Percentiles rank a stretch among this genome's conserved stretches.
These are phyloP conservation scores for Pulveroboletus sp. DNA, from an alignment of 768 basidiomycete genomes.

Conservation along the genomic window DNA sequence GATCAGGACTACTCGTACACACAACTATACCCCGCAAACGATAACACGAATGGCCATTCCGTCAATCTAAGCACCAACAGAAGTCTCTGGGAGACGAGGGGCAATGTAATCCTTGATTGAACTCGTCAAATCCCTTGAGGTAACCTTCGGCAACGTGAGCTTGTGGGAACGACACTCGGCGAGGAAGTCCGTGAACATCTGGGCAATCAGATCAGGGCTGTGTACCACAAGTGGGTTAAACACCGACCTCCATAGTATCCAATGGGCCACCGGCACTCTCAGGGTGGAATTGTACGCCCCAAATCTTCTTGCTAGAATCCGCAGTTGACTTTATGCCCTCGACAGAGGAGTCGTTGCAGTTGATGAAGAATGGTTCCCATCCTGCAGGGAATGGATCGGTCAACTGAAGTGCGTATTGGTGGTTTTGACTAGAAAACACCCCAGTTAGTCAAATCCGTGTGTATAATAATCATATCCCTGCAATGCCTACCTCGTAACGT, in stretches of 20 bases:
- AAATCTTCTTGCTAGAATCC: constrained; percentile 85
- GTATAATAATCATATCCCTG: not conserved
- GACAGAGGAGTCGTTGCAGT: constrained; percentile 98
- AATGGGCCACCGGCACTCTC: constrained; percentile 98
- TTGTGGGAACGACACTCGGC: constrained; percentile 67
- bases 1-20: constrained; percentile 13
- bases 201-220: constrained; percentile 1
- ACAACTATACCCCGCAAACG: not conserved
- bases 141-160: constrained; percentile 26
- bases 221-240: not conserved
- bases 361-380: constrained; percentile 99
- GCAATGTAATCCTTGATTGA: constrained; percentile 19
- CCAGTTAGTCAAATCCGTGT: constrained; percentile 2
- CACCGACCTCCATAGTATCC: constrained; percentile 89
- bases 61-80: constrained; percentile 27
- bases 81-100: constrained; percentile 16
- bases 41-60: not conserved
- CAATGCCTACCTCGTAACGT: constrained; percentile 76
- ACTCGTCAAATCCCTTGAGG: constrained; percentile 13
- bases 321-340: constrained; percentile 96
- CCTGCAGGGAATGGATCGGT: constrained; percentile 94
- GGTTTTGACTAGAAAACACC: constrained; percentile 68
- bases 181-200: constrained; percentile 96
- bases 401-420: constrained; percentile 94
- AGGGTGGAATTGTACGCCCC: constrained; percentile 99